phyloP scores from a whole-genome alignment of 345 rosid species.

The Brassica nigra region DNA sequence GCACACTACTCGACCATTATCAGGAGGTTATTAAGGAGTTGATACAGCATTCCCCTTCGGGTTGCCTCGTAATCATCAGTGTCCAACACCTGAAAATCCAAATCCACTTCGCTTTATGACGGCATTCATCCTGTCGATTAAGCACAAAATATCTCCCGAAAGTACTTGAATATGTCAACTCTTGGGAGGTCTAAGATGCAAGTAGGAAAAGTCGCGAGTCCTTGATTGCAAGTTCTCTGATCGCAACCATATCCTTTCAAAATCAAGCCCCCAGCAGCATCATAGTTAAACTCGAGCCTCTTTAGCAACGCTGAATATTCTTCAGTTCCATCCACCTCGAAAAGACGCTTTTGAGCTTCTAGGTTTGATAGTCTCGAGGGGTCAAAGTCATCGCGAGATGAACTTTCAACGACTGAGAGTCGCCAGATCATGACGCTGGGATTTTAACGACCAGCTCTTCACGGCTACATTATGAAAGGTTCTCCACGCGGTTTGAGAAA shows the following conservation, averaged over 20 bases:
- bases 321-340: slow-evolving; percentile 48
- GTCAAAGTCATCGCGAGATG: slow-evolving; percentile 39
- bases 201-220: background rate
- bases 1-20: background rate
- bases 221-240: too few species aligned
- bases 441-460: background rate
- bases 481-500: slow-evolving; percentile 45
- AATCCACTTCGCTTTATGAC: background rate
- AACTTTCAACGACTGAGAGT: slow-evolving; percentile 37
- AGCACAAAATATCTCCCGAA: background rate
- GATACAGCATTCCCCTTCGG: background rate
- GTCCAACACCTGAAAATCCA: background rate
- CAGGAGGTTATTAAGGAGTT: background rate
- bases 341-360: slow-evolving; percentile 32
- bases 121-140: background rate
- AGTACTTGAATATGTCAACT: background rate
- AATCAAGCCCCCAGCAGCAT: too few species aligned
- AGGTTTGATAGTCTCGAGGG: slow-evolving; percentile 17
- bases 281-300: too few species aligned
- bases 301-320: background rate
- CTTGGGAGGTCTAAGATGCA: background rate
- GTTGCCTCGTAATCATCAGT: background rate
- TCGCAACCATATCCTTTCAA: too few species aligned
- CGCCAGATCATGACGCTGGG: slow-evolving; percentile 25
- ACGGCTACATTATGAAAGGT: background rate